Evolutionary conservation across 2,329 filamentous ascomycete species (phyloP), one percentile per base, ranked within the genome.

Genomic region (Bipolaris cookei): DNA sequence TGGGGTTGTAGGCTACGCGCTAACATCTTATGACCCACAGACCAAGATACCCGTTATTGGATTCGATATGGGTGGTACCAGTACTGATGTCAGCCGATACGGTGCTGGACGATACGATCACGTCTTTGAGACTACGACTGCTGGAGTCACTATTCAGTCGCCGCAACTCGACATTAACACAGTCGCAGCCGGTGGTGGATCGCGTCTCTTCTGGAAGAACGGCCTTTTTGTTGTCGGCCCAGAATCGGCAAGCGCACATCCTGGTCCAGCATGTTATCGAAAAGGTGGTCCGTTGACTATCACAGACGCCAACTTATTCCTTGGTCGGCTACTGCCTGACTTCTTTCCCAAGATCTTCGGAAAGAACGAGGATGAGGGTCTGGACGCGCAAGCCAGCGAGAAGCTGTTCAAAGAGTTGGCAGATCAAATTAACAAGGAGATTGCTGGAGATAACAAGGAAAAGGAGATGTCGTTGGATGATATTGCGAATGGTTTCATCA

Each of bases 261-360:
- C 93, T 0, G 93, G 93, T 0, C 93, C 93, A 8, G 91, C 91
- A 0, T 97, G 92, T 66, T 97, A 97, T 76, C 85, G 92, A 30
- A 97, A 97, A 76, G 91, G 89, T 0, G 93, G 93, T 0, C 92
- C 93, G 3, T 83, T 93, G 4, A 95, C 93, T 0, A 92, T 97
- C n/a, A 97, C 93, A 0, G 93, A 97, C 72, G 93, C 93, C 1
- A 97, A 97, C 66, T 76, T 97, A 5, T 91, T 91, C 67, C 85
- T 97, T 0, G 92, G 93, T 0, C 85, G 93, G 37, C 80, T 98
- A 3, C 78, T 97, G 1, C 93, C 93, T 0, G 91, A 96, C 60
- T 96, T 95, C 81, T 97, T 97, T 70, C 93, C 93, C 0, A 94
- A 93, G 74, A 97, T 98, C 57, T 97, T 98, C 67, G 94, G 94